A percentile compares a stretch with the other conserved stretches of the same genome.
These are phyloP conservation scores for Plantago major DNA, from an alignment of 257 asterid genomes.

Conservation along the genomic window DNA sequence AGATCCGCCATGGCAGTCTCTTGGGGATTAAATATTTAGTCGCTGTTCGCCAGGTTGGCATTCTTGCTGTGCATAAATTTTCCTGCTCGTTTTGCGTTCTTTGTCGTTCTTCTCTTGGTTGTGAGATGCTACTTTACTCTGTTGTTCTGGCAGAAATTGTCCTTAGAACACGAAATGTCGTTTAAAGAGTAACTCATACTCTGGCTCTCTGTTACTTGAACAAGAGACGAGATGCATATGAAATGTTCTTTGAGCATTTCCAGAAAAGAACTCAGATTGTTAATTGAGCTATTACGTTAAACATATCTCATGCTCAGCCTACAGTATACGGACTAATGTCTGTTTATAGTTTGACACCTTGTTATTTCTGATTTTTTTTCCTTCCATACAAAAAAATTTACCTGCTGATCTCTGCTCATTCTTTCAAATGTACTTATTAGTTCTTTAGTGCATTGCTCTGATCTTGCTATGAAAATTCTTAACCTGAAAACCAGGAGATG, in stretches of 20 bases:
- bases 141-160: no score
- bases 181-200: no score
- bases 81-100: constrained; percentile 3
- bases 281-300: no score
- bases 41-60: constrained; percentile 92
- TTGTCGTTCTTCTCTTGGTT: constrained; percentile 4
- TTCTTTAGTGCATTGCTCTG: constrained; percentile 20
- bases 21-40: constrained; percentile 93
- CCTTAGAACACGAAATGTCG: no score
- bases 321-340: background rate
- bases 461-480: constrained; percentile 19
- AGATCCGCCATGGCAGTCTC: constrained; percentile 98
- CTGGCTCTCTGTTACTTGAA: no score
- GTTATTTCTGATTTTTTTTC: background rate
- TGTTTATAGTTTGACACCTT: background rate
- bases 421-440: constrained; percentile 11
- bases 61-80: constrained; percentile 15
- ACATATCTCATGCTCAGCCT: background rate
- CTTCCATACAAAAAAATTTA: background rate
- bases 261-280: no score
- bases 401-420: background rate
- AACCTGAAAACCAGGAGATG: constrained; percentile 65
- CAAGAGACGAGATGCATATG: no score
- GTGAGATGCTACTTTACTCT: background rate
- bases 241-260: background rate